phyloP scores from a whole-genome alignment of 139 green algal genomes.

The Tetradesmus obliquus region DNA sequence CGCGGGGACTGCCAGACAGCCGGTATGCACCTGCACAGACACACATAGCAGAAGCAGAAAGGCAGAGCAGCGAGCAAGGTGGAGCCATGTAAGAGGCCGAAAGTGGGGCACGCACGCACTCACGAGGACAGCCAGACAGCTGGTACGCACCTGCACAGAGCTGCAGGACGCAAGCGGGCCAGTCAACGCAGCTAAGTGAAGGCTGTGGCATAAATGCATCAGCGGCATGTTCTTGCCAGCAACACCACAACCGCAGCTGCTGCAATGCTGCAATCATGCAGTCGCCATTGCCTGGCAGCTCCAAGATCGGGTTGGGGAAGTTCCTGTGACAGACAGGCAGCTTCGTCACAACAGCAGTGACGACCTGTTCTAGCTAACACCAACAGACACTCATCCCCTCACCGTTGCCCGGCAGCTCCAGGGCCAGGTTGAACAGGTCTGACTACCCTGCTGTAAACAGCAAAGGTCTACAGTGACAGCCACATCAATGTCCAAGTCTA shows the following conservation, averaged over 20 bases:
- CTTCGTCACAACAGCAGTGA: no score
- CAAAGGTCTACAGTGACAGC: slow-evolving; percentile 7
- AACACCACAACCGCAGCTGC: background rate
- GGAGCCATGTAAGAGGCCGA: background rate
- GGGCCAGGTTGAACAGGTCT: slow-evolving; percentile 66
- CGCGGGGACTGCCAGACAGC: slow-evolving; percentile 51
- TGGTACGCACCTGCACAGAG: slow-evolving; percentile 45
- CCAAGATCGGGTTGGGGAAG: slow-evolving; percentile 71
- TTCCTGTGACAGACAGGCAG: background rate
- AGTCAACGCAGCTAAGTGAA: no score
- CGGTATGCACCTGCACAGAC: slow-evolving; percentile 49
- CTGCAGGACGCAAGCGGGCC: no score
- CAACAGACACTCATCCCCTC: slow-evolving; percentile 45
- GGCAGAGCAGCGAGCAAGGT: background rate
- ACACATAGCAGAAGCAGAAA: background rate
- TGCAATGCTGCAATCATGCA: background rate
- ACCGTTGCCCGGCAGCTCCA: slow-evolving; percentile 72
- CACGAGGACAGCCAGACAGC: slow-evolving; percentile 48
- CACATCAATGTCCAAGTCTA: background rate
- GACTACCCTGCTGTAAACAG: slow-evolving; percentile 45
- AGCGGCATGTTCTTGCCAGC: background rate
- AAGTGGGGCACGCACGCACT: slow-evolving; percentile 32
- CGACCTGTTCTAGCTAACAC: no score
- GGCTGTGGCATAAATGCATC: background rate
- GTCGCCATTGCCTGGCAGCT: slow-evolving; percentile 61